Evolutionary conservation across 495 filamentous ascomycete species (phyloP), one percentile per base, ranked within the genome.

Genomic region (Viridothelium virens): DNA sequence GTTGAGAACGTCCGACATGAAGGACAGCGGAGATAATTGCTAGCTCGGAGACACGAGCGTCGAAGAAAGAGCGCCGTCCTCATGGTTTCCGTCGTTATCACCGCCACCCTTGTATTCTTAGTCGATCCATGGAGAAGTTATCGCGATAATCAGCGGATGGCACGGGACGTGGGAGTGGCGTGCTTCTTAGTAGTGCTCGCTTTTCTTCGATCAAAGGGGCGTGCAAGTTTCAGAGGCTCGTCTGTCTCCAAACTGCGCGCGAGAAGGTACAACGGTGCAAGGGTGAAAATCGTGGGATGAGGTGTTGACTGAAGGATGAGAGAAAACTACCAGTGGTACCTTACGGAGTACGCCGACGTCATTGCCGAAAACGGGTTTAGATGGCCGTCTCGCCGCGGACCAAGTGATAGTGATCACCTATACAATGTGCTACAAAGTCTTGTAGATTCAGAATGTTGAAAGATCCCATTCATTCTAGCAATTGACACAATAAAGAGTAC

Each of bases 31-130:
- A 14, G 33, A 6, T 61, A 53, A 56, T 48, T 50, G 37, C 63
- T 59, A 64, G 48, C 62, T 18, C 62, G 56, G 37, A 63, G 65
- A 65, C 70, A 72, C 61, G 68, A 66, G 59, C 64, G 70, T 12
- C 63, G 61, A 37, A 70, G 63, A 12, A 68, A 18, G 37, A 62
- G 38, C 14, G 68, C 61, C 41, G 68, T 64, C 14, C 70, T 61
- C 70, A 72, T 72, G 62, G 36, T 36, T 59, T 33, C 6, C 53
- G 33, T 33, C 6, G 31, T 14, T 2, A 9, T 59, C 31, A 36
- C 53, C 53, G 53, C 3, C 53, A 14, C 53, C 5, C 25, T 14
- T 10, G 53, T 59, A 34, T 59, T 18, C 31, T 59, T 59, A 59
- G 31, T 59, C 53, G 11, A 36, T 59, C 53, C 53, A 59, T 59